A percentile compares a stretch with the other conserved stretches of the same genome.
Conservation (phyloP, 2,329 filamentous ascomycete species). For the Penicillium sp. region DNA sequence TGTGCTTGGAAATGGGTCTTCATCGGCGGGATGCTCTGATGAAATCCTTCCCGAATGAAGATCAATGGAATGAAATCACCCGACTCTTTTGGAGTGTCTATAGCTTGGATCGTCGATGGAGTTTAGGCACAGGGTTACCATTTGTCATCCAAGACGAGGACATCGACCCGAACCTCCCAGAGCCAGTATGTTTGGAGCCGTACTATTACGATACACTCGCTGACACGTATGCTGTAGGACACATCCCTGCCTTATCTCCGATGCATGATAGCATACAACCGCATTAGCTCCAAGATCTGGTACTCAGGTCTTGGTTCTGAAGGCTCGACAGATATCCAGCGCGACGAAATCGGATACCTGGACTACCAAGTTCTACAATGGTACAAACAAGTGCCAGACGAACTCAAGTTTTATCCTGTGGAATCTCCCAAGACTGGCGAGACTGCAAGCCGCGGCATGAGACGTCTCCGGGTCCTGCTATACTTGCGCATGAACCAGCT, state of each 20-base stretch:
- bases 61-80: conserved; percentile 68
- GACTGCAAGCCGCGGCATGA: conserved; percentile 65
- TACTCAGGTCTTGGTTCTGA: conserved; percentile 73
- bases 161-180: conserved; percentile 76
- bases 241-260: conserved; percentile 69
- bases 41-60: conserved; percentile 67
- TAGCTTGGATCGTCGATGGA: conserved; percentile 83
- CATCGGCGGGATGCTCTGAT: conserved; percentile 75
- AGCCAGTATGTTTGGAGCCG: conserved; percentile 62
- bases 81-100: conserved; percentile 86
- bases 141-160: conserved; percentile 85
- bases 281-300: conserved; percentile 86
- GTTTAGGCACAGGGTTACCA: conserved; percentile 84
- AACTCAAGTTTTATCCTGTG: conserved; percentile 65
- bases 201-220: not conserved
- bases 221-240: conserved; percentile 36
- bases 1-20: conserved; percentile 81
- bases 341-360: conserved; percentile 75
- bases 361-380: conserved; percentile 85
- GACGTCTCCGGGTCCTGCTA: conserved; percentile 78
- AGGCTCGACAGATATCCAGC: conserved; percentile 66
- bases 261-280: conserved; percentile 83
- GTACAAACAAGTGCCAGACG: conserved; percentile 73
- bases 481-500: conserved; percentile 89
- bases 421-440: conserved; percentile 52